phyloP scores from a whole-genome alignment of 2,329 filamentous ascomycete species.

The Aureobasidium melanogenum region DNA sequence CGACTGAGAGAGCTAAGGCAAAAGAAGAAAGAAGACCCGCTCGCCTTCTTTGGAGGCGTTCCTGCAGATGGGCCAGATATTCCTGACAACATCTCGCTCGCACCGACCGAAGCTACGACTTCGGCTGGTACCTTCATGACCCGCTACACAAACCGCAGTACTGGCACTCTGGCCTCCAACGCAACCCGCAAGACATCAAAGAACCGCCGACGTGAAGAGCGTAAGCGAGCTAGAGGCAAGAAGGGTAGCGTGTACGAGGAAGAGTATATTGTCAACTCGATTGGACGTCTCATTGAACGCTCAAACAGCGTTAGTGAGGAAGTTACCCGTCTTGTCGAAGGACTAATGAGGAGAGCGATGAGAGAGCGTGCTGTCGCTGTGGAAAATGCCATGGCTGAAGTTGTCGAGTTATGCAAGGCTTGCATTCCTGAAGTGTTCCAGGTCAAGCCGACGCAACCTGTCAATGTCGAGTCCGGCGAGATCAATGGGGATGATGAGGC shows the following conservation, averaged over 20 bases:
- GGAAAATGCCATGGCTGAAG: slow-evolving; percentile 63
- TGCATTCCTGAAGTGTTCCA: slow-evolving; percentile 66
- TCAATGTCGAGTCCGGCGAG: neutral
- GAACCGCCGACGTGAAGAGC: slow-evolving; percentile 81
- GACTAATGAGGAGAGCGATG: slow-evolving; percentile 73
- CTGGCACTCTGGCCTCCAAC: slow-evolving; percentile 62
- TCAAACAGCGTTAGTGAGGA: slow-evolving; percentile 67
- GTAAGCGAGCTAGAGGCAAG: slow-evolving; percentile 87
- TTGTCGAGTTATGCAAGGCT: slow-evolving; percentile 58
- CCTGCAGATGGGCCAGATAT: slow-evolving; percentile 51
- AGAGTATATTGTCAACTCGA: slow-evolving; percentile 86
- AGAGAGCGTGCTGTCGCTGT: slow-evolving; percentile 74
- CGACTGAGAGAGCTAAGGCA: slow-evolving; percentile 72
- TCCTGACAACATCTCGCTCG: slow-evolving; percentile 87
- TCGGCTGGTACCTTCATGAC: slow-evolving; percentile 75
- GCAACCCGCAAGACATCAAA: slow-evolving; percentile 74
- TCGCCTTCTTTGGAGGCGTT: slow-evolving; percentile 73
- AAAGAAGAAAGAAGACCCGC: slow-evolving; percentile 74
- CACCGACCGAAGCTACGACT: slow-evolving; percentile 74
- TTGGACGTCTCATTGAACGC: slow-evolving; percentile 73
- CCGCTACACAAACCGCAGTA: slow-evolving; percentile 69
- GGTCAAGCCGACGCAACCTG: slow-evolving; percentile 14
- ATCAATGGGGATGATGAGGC: slow-evolving; percentile 15
- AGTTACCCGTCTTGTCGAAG: slow-evolving; percentile 64
- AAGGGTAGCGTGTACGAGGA: slow-evolving; percentile 98